A percentile compares a stretch with the other conserved stretches of the same genome.
These are phyloP conservation scores for Erodium texanum DNA, from an alignment of 441 rosid genomes.

Conservation along the genomic window DNA sequence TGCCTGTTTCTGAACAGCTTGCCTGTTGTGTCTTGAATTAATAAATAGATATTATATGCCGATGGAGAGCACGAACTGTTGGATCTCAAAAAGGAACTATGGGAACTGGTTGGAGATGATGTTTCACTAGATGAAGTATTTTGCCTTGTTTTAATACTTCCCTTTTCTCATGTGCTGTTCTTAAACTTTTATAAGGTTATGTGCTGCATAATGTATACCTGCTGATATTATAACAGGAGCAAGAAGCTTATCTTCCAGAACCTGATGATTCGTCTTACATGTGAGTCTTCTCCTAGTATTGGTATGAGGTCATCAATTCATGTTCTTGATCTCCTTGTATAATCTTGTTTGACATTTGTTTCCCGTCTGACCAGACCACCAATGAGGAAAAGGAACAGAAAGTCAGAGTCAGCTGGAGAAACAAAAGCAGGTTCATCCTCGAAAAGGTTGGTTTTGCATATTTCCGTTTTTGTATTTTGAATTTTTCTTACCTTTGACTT, in stretches of 20 bases:
- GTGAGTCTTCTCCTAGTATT: slow-evolving; percentile 30
- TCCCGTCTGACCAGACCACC: slow-evolving; percentile 19
- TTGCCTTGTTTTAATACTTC: neutral
- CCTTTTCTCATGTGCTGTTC: neutral
- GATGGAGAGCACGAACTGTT: slow-evolving; percentile 61
- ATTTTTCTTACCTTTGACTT: neutral
- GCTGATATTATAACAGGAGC: slow-evolving; percentile 23
- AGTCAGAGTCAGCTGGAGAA: slow-evolving; percentile 1
- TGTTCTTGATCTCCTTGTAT: neutral
- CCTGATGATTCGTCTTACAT: slow-evolving; percentile 25
- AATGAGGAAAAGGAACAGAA: slow-evolving; percentile 11
- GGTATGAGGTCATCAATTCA: neutral
- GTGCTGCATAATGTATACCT: neutral
- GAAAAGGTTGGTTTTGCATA: slow-evolving; percentile 24
- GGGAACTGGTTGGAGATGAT: slow-evolving; percentile 38
- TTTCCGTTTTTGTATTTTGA: neutral
- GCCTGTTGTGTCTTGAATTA: slow-evolving; percentile 9
- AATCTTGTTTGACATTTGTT: slow-evolving; percentile 7
- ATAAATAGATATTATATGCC: slow-evolving; percentile 42
- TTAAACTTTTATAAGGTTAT: neutral
- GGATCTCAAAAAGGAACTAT: slow-evolving; percentile 38
- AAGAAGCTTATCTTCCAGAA: slow-evolving; percentile 25
- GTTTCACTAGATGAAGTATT: slow-evolving; percentile 19
- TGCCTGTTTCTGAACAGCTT: neutral
- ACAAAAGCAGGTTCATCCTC: slow-evolving; percentile 17